phyloP scores from a whole-genome alignment of 257 asterid species.

The Mitragyna speciosa region DNA sequence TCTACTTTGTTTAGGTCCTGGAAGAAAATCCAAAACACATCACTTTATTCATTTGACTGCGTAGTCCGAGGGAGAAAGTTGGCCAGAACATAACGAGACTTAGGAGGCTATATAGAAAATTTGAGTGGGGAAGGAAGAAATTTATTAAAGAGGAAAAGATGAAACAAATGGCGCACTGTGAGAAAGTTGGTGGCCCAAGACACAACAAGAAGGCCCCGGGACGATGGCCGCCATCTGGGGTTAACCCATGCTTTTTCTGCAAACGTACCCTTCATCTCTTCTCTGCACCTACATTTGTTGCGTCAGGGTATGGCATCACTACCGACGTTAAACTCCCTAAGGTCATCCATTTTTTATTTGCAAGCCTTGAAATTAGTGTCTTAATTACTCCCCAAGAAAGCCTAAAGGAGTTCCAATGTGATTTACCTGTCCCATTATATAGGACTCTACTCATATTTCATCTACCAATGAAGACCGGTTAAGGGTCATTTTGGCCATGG shows the following conservation, averaged over 20 bases:
- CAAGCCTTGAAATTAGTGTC: background rate
- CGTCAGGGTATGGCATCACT: constrained; percentile 7
- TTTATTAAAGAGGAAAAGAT: background rate
- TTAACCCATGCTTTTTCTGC: too few relatives aligned
- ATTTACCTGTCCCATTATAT: background rate
- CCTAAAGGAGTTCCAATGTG: background rate
- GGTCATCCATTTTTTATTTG: background rate
- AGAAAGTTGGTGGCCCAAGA: background rate
- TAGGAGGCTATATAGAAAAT: background rate
- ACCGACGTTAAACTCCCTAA: background rate
- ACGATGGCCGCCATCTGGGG: too few relatives aligned
- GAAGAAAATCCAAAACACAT: too few relatives aligned
- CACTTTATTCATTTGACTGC: too few relatives aligned
- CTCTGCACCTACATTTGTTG: background rate
- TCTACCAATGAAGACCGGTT: constrained; percentile 4
- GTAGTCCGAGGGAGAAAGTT: too few relatives aligned
- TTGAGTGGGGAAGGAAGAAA: background rate
- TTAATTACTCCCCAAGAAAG: background rate
- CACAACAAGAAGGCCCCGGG: background rate
- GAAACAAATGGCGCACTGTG: background rate
- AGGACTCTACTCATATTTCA: background rate
- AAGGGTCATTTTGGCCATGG: background rate
- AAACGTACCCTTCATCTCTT: background rate
- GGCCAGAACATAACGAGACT: background rate
- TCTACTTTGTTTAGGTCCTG: too few relatives aligned